Base-by-base conservation (phyloP, 129 eudicot species). In the Mikania micrantha region DNA sequence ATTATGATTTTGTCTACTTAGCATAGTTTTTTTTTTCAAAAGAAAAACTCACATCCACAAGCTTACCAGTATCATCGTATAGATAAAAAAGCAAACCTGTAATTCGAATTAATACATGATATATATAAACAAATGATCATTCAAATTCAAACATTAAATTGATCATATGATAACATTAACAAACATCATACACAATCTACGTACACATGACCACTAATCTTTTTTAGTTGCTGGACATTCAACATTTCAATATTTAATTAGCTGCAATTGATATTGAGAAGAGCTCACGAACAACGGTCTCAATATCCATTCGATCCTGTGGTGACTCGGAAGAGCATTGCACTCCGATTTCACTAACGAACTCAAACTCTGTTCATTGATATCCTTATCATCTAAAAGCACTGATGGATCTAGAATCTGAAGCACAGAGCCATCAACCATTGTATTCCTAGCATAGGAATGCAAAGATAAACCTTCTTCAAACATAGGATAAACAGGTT, bases 401-500 rank as follows among this genome's bases (percentile, higher is more conserved):
- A 36, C 15, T 15, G n/a, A n/a, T n/a, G 69, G 74, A 39, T 78
- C 83, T 7, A 28, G 58, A 66, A 78, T 67, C 7, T 78, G 60
- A 24, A 49, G 36, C 65, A 52, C 72, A 65, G 1, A 42, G 45
- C 50, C 61, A 49, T 62, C 50, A 3, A 12, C 62, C 57, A 79
- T 49, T 15, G 83, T 79, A 40, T 4, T 27, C 66, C 44, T 24
- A 25, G 68, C 78, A 38, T 32, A 77, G 27, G 17, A 40, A 49
- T 70, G 81, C 29, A 77, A 71, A 24, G 68, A 64, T 1, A 77
- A 17, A 25, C 72, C 67, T 1, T 63, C 77, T 38, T 36, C 42
- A 16, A 75, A 75, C 68, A 75, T 66, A 16, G 50, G 68, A 48
- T 78, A 74, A 35, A 70, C 53, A 11, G 78, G 82, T 38, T 57